Percentiles rank a stretch among this genome's conserved stretches.
phyloP scores from a whole-genome alignment of 306 rosid genomes.

The Prunus mume region DNA sequence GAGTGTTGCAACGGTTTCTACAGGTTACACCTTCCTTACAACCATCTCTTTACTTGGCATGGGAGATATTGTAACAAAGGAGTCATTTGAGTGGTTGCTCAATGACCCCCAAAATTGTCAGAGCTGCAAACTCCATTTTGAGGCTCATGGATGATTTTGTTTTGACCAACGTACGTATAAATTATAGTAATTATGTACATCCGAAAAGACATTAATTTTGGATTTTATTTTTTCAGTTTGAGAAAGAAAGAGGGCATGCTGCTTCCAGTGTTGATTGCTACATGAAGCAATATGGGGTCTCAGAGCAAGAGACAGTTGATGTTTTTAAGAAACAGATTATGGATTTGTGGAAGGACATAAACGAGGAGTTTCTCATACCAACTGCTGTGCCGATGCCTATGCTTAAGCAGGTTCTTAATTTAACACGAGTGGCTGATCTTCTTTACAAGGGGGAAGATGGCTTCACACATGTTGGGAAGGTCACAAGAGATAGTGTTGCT shows the following conservation, averaged over 20 bases:
- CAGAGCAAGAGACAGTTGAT: neutral
- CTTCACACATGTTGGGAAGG: neutral
- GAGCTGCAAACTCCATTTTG: neutral
- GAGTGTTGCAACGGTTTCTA: neutral
- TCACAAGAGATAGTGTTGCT: neutral
- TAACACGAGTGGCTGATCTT: neutral
- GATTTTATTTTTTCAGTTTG: neutral
- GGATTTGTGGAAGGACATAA: conserved; percentile 5
- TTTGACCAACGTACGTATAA: neutral
- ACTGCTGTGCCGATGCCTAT: neutral
- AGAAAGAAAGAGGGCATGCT: neutral
- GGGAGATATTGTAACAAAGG: conserved; percentile 15
- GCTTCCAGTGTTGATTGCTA: conserved; percentile 9
- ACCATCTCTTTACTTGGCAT: conserved; percentile 7
- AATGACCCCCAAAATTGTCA: conserved; percentile 12
- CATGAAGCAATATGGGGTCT: neutral
- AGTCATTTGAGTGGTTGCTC: conserved; percentile 11
- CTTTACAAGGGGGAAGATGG: conserved; percentile 1
- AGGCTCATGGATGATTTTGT: conserved; percentile 25
- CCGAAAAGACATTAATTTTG: neutral
- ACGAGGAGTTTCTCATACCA: neutral
- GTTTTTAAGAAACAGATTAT: neutral
- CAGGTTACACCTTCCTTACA: neutral
- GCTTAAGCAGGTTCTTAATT: neutral
- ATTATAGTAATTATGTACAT: neutral